phyloP scores from a whole-genome alignment of 805 yeast genomes.

The Hanseniaspora valbyensis region DNA sequence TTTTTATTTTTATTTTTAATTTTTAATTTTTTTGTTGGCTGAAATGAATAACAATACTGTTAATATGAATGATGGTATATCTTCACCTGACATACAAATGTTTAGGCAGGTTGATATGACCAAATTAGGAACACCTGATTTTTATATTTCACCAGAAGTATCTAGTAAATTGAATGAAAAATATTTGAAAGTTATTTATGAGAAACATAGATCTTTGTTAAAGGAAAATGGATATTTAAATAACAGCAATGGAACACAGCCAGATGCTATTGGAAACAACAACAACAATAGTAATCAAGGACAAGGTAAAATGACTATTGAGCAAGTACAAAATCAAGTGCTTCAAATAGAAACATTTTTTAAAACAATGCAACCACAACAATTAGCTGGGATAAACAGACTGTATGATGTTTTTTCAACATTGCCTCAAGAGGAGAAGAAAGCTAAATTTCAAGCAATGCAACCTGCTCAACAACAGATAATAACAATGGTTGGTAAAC shows the following conservation, averaged over 20 bases:
- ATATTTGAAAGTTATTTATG: constrained; percentile 11
- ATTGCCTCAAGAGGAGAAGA: constrained; percentile 5
- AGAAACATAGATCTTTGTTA: constrained; percentile 8
- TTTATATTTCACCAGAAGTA: constrained; percentile 11
- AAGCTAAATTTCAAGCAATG: constrained; percentile 5
- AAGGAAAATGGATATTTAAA: constrained; percentile 11
- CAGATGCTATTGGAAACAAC: background rate
- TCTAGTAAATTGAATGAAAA: constrained; percentile 8
- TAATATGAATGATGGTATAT: background rate
- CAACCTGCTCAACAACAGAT: constrained; percentile 10
- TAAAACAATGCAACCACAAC: constrained; percentile 11
- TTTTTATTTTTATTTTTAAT: no score
- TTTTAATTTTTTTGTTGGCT: no score
- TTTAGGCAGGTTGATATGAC: constrained; percentile 15
- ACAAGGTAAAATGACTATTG: background rate
- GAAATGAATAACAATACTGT: constrained; percentile 7
- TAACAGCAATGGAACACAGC: background rate
- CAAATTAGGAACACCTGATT: constrained; percentile 13
- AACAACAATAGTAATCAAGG: background rate
- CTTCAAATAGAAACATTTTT: constrained; percentile 5
- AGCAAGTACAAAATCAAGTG: constrained; percentile 8
- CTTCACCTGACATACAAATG: constrained; percentile 11
- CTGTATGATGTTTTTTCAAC: constrained; percentile 5
- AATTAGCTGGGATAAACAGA: constrained; percentile 7
- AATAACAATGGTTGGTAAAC: constrained; percentile 11